Conservation (phyloP, 2,329 filamentous ascomycete species). For the Annulohypoxylon truncatum region DNA sequence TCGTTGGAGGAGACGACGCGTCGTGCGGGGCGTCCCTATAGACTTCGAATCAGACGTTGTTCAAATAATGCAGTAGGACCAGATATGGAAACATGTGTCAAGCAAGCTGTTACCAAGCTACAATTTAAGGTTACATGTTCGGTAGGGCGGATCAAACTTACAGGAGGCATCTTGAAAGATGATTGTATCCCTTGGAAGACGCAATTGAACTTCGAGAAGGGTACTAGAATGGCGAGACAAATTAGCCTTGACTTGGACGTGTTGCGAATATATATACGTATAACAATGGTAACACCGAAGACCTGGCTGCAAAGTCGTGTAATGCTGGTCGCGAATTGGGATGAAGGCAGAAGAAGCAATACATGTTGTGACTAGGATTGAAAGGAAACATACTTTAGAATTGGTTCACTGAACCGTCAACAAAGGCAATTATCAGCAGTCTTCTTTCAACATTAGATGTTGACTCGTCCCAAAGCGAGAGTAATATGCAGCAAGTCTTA, state of each 20-base stretch:
- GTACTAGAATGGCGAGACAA: neutral
- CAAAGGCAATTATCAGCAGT: slow-evolving; percentile 41
- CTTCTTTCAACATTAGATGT: slow-evolving; percentile 30
- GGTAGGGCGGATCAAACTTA: slow-evolving; percentile 46
- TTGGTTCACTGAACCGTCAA: slow-evolving; percentile 1
- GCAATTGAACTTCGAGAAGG: slow-evolving; percentile 6
- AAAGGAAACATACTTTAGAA: neutral
- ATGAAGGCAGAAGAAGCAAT: neutral
- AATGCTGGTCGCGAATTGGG: neutral
- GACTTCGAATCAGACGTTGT: slow-evolving; percentile 19
- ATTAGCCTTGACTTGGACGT: slow-evolving; percentile 15
- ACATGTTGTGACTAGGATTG: neutral
- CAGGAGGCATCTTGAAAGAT: slow-evolving; percentile 52
- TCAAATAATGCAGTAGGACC: slow-evolving; percentile 10
- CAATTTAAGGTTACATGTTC: neutral
- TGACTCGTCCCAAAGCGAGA: slow-evolving; percentile 16
- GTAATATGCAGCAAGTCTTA: slow-evolving; percentile 5
- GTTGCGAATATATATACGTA: neutral
- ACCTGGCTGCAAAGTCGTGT: slow-evolving; percentile 14
- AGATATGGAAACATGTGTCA: neutral
- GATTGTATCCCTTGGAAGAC: slow-evolving; percentile 28
- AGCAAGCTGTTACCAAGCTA: neutral
- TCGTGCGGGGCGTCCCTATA: slow-evolving; percentile 75
- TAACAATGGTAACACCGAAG: slow-evolving; percentile 24
- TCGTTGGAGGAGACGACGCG: slow-evolving; percentile 86